These are phyloP conservation scores for Pseudogymnoascus sp. DNA, from an alignment of 2,329 filamentous ascomycete genomes.

Conservation along the genomic window DNA sequence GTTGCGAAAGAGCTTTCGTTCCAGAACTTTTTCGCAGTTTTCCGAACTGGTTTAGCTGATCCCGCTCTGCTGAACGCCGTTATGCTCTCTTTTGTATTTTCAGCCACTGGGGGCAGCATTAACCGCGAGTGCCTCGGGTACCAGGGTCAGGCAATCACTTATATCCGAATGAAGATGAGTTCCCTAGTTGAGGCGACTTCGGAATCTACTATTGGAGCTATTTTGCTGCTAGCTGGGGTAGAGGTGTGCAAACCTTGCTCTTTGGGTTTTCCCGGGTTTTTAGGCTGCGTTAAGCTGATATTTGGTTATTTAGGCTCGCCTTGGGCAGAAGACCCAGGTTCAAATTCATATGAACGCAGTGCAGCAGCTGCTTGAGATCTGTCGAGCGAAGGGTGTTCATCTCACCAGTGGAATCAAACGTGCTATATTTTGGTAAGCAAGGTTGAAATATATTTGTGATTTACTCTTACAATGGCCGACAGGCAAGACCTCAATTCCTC, in stretches of 20 bases:
- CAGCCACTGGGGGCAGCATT: slow-evolving; percentile 21
- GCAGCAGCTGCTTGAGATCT: slow-evolving; percentile 29
- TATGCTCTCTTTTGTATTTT: slow-evolving; percentile 35
- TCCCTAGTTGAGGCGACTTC: slow-evolving; percentile 25
- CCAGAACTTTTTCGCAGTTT: slow-evolving; percentile 32
- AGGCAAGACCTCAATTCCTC: slow-evolving; percentile 40
- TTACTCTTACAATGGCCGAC: slow-evolving; percentile 9
- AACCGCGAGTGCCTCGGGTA: slow-evolving; percentile 32
- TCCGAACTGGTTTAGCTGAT: slow-evolving; percentile 30
- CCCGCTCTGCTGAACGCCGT: slow-evolving; percentile 33
- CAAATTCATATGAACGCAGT: slow-evolving; percentile 38
- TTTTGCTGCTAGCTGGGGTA: slow-evolving; percentile 36
- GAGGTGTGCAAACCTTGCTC: slow-evolving; percentile 29
- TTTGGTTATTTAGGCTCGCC: slow-evolving; percentile 28
- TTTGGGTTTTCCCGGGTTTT: not conserved
- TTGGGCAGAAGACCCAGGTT: slow-evolving; percentile 32
- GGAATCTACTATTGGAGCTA: slow-evolving; percentile 35
- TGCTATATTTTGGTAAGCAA: slow-evolving; percentile 37
- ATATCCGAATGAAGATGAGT: slow-evolving; percentile 31
- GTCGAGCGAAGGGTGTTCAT: slow-evolving; percentile 23
- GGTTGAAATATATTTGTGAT: not conserved
- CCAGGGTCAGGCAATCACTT: slow-evolving; percentile 27
- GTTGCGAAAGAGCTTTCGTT: slow-evolving; percentile 31
- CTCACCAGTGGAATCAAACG: slow-evolving; percentile 37
- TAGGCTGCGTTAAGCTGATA: slow-evolving; percentile 10